Conservation (phyloP, 2,329 filamentous ascomycete species). For the Scopulariopsis brevicaulis region DNA sequence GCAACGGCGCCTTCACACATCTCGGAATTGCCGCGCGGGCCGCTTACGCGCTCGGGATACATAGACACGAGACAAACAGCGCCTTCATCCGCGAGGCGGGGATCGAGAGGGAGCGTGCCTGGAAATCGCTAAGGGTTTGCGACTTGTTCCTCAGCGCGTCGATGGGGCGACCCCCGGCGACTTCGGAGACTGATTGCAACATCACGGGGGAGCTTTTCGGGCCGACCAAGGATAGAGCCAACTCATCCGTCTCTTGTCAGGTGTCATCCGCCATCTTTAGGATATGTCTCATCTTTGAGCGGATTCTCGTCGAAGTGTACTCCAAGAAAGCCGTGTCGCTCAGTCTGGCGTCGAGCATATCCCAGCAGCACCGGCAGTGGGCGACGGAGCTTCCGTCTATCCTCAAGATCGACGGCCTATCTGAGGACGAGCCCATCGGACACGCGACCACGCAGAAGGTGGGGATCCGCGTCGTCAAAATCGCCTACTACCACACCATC, state of each 20-base stretch:
- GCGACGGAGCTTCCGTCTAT: not conserved
- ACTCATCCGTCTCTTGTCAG: not conserved
- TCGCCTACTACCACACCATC: constrained; percentile 4
- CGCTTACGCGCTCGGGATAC: constrained; percentile 2
- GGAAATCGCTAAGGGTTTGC: constrained; percentile 4
- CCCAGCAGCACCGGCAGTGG: constrained; percentile 4
- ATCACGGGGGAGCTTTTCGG: not conserved
- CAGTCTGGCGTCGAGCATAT: constrained; percentile 2
- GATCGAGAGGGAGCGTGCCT: constrained; percentile 1
- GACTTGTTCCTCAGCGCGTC: constrained; percentile 3
- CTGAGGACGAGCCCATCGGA: too few relatives aligned
- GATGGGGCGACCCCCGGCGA: constrained; percentile 3
- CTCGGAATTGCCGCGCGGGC: not conserved
- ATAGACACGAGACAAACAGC: constrained; percentile 3
- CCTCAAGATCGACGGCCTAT: constrained; percentile 1
- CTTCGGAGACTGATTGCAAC: constrained; percentile 3
- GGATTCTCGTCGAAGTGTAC: constrained; percentile 4
- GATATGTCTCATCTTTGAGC: constrained; percentile 3
- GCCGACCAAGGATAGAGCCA: not conserved
- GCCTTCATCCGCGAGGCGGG: constrained; percentile 1
- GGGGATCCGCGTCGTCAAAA: not conserved
- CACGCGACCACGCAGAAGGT: not conserved
- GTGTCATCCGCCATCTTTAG: constrained; percentile 3
- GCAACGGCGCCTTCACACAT: not conserved
- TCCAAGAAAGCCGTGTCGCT: constrained; percentile 1